Conservation (phyloP, 495 filamentous ascomycete species). For the Podospora pseudopauciseta region DNA sequence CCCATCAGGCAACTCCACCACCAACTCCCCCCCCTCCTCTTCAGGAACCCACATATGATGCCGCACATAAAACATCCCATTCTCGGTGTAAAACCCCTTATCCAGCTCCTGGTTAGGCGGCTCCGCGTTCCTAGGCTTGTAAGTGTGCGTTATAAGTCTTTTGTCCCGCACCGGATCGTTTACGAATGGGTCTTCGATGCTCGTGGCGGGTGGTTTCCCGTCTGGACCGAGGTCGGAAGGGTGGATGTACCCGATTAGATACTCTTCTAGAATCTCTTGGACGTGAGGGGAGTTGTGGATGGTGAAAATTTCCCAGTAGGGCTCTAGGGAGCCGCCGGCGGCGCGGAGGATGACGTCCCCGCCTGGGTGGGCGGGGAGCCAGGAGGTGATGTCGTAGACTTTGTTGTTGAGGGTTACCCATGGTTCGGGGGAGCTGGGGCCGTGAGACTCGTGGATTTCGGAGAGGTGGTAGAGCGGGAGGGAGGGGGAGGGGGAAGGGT, state of each 20-base stretch:
- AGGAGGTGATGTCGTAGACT: constrained; percentile 60
- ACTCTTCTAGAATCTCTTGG: constrained; percentile 54
- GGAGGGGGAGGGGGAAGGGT: constrained; percentile 36
- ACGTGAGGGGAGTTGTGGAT: constrained; percentile 58
- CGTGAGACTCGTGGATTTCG: constrained; percentile 46
- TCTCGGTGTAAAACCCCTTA: constrained; percentile 50
- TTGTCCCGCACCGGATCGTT: constrained; percentile 50
- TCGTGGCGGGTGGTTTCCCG: constrained; percentile 40
- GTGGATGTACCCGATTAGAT: constrained; percentile 52
- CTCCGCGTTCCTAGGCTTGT: constrained; percentile 57
- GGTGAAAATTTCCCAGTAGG: constrained; percentile 61
- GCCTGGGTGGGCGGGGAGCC: constrained; percentile 55
- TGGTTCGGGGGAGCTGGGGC: constrained; percentile 39
- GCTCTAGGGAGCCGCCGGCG: constrained; percentile 54
- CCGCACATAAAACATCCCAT: constrained; percentile 55
- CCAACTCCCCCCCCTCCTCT: constrained; percentile 41
- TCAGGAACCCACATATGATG: constrained; percentile 61
- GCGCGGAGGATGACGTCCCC: constrained; percentile 59
- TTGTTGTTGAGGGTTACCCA: constrained; percentile 53
- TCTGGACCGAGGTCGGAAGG: constrained; percentile 46
- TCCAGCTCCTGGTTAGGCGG: constrained; percentile 47
- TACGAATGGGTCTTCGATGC: constrained; percentile 55
- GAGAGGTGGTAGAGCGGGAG: constrained; percentile 45
- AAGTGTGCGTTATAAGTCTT: constrained; percentile 43
- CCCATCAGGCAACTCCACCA: constrained; percentile 54